These are phyloP conservation scores for Helminthosporium solani DNA, from an alignment of 2,329 filamentous ascomycete species.

Conservation along the genomic window DNA sequence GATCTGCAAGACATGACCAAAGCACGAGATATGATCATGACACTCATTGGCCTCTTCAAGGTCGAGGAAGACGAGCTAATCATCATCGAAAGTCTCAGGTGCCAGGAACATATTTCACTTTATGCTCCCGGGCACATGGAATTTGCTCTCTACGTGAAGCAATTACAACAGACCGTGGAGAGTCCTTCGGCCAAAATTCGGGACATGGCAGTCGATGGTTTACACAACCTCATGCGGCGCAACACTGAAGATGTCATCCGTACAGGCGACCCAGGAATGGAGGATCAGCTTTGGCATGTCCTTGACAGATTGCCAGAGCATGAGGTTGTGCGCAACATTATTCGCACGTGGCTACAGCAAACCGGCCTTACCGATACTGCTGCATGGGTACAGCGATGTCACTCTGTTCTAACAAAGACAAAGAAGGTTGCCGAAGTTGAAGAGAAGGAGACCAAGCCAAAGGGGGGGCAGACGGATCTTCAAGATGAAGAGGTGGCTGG, in stretches of 20 bases:
- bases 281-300: conserved; percentile 88
- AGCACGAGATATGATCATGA: conserved; percentile 88
- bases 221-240: conserved; percentile 94
- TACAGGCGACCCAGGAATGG: conserved; percentile 74
- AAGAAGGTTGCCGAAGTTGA: conserved; percentile 65
- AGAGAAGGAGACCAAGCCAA: conserved; percentile 50
- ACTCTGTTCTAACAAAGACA: conserved; percentile 85
- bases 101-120: conserved; percentile 85
- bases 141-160: conserved; percentile 78
- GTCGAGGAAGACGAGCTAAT: conserved; percentile 70
- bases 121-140: conserved; percentile 89
- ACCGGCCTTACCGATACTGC: conserved; percentile 77
- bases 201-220: conserved; percentile 79
- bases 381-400: conserved; percentile 86
- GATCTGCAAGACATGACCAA: conserved; percentile 92
- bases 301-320: conserved; percentile 77
- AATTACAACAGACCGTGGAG: conserved; percentile 75
- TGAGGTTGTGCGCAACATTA: conserved; percentile 78
- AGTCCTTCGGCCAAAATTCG: conserved; percentile 69
- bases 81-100: conserved; percentile 74
- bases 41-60: conserved; percentile 79
- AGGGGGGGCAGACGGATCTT: conserved; percentile 67
- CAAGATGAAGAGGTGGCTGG: conserved; percentile 96
- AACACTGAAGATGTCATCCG: conserved; percentile 80
- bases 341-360: conserved; percentile 91